These are phyloP conservation scores for Phoma sp. DNA, from an alignment of 2,329 filamentous ascomycete species.

Conservation along the genomic window DNA sequence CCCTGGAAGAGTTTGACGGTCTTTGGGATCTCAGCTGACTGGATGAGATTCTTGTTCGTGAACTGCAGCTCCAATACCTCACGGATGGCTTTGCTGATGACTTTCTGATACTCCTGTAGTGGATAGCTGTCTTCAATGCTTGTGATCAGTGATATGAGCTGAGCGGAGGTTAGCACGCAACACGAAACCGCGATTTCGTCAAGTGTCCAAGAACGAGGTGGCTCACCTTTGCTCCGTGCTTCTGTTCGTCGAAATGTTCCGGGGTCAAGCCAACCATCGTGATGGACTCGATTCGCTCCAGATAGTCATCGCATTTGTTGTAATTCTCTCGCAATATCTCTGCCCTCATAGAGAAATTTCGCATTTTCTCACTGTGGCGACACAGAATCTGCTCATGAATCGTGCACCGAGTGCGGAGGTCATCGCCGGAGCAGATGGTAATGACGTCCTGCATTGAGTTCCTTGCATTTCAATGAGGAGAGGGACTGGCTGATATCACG, in stretches of 20 bases:
- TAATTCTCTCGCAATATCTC: constrained; percentile 3
- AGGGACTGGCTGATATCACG: no score
- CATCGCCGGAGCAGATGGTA: constrained; percentile 21
- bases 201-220: no score
- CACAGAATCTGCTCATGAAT: constrained; percentile 23
- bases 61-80: constrained; percentile 6
- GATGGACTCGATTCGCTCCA: neutral
- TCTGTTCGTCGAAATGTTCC: neutral
- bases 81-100: neutral
- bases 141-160: neutral
- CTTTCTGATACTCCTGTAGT: neutral
- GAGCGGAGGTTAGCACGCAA: neutral
- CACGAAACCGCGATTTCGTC: no score
- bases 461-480: constrained; percentile 1
- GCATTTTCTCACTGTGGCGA: constrained; percentile 19
- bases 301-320: neutral
- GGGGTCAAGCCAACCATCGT: neutral
- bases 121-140: neutral
- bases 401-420: constrained; percentile 6
- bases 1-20: neutral
- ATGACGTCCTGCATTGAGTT: constrained; percentile 19
- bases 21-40: neutral
- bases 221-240: neutral
- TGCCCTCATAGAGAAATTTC: constrained; percentile 3
- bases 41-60: constrained; percentile 6